These are phyloP conservation scores for Fraxinus sp. DNA, from an alignment of 305 asterid species.

Conservation along the genomic window DNA sequence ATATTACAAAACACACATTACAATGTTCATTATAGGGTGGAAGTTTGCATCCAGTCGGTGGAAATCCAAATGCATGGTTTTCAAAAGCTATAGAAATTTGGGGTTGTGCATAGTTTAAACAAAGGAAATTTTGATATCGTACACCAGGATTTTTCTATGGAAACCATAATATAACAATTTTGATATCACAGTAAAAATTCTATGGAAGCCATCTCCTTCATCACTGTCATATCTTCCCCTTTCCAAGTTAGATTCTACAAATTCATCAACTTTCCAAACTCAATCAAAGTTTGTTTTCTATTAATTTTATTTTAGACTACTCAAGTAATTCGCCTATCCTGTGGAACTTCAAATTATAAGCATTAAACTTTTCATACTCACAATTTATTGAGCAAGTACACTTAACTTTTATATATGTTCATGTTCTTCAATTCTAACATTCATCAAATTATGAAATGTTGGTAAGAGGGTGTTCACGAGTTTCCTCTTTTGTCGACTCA, in stretches of 20 bases:
- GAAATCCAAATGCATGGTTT: no score
- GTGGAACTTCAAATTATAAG: background rate
- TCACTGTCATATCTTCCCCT: background rate
- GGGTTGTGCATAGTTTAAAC: no score
- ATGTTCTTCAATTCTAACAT: background rate
- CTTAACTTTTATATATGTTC: background rate
- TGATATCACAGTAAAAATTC: no score
- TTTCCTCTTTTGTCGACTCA: conserved; percentile 33
- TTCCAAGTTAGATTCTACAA: background rate
- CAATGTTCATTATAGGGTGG: no score
- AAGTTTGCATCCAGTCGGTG: no score
- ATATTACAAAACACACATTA: no score
- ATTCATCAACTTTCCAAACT: background rate
- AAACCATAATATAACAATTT: no score
- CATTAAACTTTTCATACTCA: background rate
- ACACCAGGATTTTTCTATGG: no score
- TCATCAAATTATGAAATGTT: background rate
- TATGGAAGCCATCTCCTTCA: background rate
- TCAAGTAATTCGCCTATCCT: background rate
- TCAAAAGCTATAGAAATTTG: no score
- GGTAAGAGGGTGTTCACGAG: conserved; percentile 6
- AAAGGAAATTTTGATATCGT: no score
- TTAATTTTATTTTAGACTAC: background rate
- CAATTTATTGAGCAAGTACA: background rate
- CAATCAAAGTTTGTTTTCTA: background rate